Evolutionary conservation across 192 early-diverging fungal species (phyloP), one percentile per base, ranked within the genome.

Genomic region (Physocladia obscura): DNA sequence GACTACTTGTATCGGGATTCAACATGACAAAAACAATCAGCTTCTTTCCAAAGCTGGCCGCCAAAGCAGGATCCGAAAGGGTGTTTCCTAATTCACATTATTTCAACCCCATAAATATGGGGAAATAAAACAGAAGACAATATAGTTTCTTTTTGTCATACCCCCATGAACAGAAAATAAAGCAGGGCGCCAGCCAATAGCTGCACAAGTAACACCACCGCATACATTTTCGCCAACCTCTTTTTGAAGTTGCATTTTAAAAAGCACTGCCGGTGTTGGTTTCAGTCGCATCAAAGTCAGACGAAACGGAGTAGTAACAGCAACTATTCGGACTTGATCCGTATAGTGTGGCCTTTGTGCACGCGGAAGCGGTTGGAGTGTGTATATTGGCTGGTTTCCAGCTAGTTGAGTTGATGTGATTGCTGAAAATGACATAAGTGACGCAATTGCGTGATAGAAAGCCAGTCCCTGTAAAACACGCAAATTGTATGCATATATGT

Each of bases 381-480:
- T 21, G 69, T 71, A 62, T 22, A 62, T 71, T 8, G 69, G 69
- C 40, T 71, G 69, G 30, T 61, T 71, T 4, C 48, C 69, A 8
- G 69, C 47, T 13, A 62, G 58, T 44, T 68, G 65, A 17, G 54
- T 57, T 13, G 54, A 22, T 19, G 65, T 26, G 13, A 56, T n/a
- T 6, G 51, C 26, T 22, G 65, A 68, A 1, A 68, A 35, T 36
- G 40, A 56, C 34, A 68, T 21, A 1, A 68, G 24, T 0, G 50
- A 24, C 11, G 69, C 44, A 13, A 75, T 54, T 19, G 74, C 37
- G 59, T 83, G 81, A 32, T 76, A 73, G 50, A 79, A 83, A 3
- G 74, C 81, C 26, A 56, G 29, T 52, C 81, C 81, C 79, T 83
- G 35, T 4, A 49, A 30, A 6, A 6, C 8, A 5, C 30, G 31